Percentiles rank a stretch among this genome's conserved stretches.
Evolutionary conservation across 768 basidiomycete species (phyloP).

Genomic region (Auriscalpium vulgare): DNA sequence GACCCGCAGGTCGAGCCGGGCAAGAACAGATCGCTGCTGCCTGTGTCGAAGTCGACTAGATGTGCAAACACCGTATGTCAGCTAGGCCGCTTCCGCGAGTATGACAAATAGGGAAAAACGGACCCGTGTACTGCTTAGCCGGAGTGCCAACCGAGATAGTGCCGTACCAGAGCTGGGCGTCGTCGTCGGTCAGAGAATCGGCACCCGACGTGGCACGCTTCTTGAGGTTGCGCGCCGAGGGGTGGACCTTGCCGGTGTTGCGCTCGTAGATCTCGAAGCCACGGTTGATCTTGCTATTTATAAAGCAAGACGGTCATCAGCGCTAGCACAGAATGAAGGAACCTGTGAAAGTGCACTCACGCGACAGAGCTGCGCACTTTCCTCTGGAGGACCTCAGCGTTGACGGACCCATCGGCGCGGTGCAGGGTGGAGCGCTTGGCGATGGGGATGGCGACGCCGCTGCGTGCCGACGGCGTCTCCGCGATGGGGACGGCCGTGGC

Average conservation of each 20-base stretch:
- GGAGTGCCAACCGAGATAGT: constrained; percentile 4
- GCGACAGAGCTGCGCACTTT: no score
- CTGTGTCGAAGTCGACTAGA: constrained; percentile 1
- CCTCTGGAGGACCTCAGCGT: not conserved
- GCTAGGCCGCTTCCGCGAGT: not conserved
- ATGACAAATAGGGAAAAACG: not conserved
- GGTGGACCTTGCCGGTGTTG: constrained; percentile 5
- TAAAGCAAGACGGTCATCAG: not conserved
- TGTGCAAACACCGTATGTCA: not conserved
- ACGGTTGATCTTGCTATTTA: not conserved
- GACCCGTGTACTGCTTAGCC: not conserved
- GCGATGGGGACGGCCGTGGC: not conserved
- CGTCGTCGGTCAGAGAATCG: not conserved
- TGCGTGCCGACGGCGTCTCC: not conserved
- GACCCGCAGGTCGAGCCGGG: not conserved
- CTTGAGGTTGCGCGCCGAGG: not conserved
- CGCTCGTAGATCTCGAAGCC: not conserved
- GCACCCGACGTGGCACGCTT: not conserved
- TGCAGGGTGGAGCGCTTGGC: not conserved
- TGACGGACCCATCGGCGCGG: not conserved
- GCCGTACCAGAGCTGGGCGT: constrained; percentile 5
- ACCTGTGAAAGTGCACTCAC: no score
- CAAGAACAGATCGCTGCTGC: not conserved
- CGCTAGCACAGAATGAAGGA: no score
- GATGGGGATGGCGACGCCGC: not conserved